phyloP scores from a whole-genome alignment of 2,329 filamentous ascomycete genomes.

The Monilinia fructigena region DNA sequence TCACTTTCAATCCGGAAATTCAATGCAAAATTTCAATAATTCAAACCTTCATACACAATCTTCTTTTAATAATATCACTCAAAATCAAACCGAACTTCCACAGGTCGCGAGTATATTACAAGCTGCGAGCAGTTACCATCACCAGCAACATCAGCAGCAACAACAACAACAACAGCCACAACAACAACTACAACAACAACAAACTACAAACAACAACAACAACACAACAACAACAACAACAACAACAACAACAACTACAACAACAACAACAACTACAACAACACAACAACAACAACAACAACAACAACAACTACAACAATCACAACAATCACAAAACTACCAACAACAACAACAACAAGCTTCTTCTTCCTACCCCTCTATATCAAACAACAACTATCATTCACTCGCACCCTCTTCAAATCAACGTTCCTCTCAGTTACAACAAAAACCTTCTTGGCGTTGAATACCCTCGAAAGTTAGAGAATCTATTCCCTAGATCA shows the following conservation, averaged over 20 bases:
- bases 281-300: background rate
- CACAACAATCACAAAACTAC: no score
- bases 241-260: no score
- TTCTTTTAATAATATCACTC: background rate
- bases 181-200: no score
- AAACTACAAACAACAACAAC: no score
- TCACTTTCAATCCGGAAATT: slow-evolving; percentile 1
- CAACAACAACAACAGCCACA: no score
- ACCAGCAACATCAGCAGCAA: background rate
- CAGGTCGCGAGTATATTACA: slow-evolving; percentile 12
- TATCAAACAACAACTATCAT: slow-evolving; percentile 9
- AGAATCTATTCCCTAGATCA: slow-evolving; percentile 17
- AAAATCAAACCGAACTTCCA: slow-evolving; percentile 11
- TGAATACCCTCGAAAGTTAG: slow-evolving; percentile 16
- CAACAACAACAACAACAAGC: no score
- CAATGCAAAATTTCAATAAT: background rate
- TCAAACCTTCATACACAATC: slow-evolving; percentile 9
- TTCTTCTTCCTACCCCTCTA: background rate
- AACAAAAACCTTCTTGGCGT: background rate
- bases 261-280: no score
- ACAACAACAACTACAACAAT: no score
- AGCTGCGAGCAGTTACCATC: background rate
- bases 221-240: no score
- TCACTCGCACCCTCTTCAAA: slow-evolving; percentile 18
- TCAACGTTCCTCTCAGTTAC: background rate